Conservation (phyloP, 345 rosid species). For the Salix caprea region DNA sequence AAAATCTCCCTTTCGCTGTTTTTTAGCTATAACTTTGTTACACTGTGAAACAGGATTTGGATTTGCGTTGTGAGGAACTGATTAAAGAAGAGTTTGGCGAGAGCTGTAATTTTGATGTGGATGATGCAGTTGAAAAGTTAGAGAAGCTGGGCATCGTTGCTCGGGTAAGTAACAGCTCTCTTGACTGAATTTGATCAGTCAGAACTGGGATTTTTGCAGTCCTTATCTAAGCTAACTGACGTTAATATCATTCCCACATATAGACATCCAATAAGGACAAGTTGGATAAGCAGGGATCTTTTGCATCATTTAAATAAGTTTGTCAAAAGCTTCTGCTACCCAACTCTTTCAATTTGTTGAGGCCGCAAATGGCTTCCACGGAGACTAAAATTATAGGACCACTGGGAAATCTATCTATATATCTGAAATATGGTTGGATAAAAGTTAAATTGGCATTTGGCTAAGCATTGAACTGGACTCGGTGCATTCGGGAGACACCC, state of each 20-base stretch:
- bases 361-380: not conserved
- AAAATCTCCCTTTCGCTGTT: not conserved
- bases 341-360: not conserved
- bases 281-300: not conserved
- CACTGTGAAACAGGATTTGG: constrained; percentile 50
- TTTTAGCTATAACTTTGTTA: constrained; percentile 12
- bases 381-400: not conserved
- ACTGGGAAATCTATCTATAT: not conserved
- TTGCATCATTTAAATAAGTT: not conserved
- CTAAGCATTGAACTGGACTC: not conserved
- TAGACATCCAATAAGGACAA: not conserved
- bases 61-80: constrained; percentile 55
- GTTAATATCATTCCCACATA: not conserved
- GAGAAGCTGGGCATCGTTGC: constrained; percentile 78
- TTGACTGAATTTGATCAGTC: not conserved
- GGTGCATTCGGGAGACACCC: not conserved
- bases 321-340: not conserved
- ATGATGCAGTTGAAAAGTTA: constrained; percentile 77
- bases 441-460: not conserved
- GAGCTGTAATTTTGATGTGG: constrained; percentile 72
- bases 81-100: constrained; percentile 55
- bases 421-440: not conserved
- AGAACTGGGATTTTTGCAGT: not conserved
- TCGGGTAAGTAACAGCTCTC: constrained; percentile 40
- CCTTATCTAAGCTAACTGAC: not conserved